These are phyloP conservation scores for Nicotiana knightiana DNA, from an alignment of 257 asterid genomes.

Conservation along the genomic window DNA sequence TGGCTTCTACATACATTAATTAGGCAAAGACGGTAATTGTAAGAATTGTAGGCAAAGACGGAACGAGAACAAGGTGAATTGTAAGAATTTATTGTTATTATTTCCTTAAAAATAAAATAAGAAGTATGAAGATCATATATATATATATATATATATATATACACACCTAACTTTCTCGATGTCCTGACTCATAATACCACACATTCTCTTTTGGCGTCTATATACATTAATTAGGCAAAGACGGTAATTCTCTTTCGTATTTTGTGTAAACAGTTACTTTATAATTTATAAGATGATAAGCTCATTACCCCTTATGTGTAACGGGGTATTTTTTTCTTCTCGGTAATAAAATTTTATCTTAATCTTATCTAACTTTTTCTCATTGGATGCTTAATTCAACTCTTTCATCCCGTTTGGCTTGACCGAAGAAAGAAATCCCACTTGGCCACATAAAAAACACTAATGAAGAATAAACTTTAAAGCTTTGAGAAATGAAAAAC, in stretches of 20 bases:
- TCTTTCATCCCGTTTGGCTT: no score
- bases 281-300: no score
- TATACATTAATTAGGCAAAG: no score
- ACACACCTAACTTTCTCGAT: neutral
- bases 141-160: no score
- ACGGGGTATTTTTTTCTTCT: neutral
- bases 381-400: neutral
- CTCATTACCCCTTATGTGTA: no score
- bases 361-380: no score
- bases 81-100: neutral
- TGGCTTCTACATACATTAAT: no score
- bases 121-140: neutral
- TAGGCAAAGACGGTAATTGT: no score
- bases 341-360: neutral
- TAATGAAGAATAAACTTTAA: no score
- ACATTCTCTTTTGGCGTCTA: neutral
- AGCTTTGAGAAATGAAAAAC: neutral
- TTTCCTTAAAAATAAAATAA: neutral
- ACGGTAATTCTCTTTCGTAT: neutral
- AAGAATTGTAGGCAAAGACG: no score
- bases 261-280: neutral
- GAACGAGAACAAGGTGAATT: neutral
- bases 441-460: neutral
- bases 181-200: neutral
- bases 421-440: no score